Percentiles rank a stretch among this genome's conserved stretches.
Conservation (phyloP, 2,329 filamentous ascomycete species). For the Trichoderma breve region DNA sequence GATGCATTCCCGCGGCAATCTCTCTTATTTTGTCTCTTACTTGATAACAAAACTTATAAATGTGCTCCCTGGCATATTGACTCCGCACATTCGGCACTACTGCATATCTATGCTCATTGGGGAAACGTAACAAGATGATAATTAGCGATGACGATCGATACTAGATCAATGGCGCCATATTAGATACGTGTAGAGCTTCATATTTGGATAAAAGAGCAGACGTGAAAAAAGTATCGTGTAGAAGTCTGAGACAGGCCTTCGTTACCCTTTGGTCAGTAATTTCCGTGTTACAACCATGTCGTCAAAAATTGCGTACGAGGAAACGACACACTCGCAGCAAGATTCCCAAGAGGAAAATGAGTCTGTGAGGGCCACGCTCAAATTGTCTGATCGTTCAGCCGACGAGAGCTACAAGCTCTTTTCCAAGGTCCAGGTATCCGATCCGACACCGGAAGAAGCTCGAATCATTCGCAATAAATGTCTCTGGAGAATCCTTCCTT, state of each 20-base stretch:
- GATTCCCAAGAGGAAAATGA: not conserved
- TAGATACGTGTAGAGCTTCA: not conserved
- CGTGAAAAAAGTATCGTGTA: not conserved
- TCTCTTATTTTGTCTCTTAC: not conserved
- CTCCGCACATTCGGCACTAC: not conserved
- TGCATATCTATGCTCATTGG: not conserved
- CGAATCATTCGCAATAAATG: slow-evolving; percentile 35
- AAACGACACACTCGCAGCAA: not conserved
- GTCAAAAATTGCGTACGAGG: slow-evolving; percentile 1
- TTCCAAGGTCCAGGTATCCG: slow-evolving; percentile 36
- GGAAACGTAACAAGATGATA: not conserved
- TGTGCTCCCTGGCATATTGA: not conserved
- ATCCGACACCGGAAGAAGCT: slow-evolving; percentile 35
- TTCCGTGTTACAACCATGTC: not conserved
- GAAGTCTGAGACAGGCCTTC: not conserved
- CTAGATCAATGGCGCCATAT: slow-evolving; percentile 4
- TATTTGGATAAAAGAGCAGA: not conserved
- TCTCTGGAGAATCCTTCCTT: slow-evolving; percentile 37
- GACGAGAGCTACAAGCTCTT: slow-evolving; percentile 45
- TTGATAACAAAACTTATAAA: not conserved
- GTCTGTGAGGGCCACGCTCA: slow-evolving; percentile 23
- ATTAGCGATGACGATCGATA: slow-evolving; percentile 6
- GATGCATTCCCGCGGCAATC: not conserved
- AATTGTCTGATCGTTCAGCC: slow-evolving; percentile 37
- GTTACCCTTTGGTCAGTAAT: not conserved